Conservation (phyloP, 495 filamentous ascomycete genomes). For the Aspergillus nidulans region DNA sequence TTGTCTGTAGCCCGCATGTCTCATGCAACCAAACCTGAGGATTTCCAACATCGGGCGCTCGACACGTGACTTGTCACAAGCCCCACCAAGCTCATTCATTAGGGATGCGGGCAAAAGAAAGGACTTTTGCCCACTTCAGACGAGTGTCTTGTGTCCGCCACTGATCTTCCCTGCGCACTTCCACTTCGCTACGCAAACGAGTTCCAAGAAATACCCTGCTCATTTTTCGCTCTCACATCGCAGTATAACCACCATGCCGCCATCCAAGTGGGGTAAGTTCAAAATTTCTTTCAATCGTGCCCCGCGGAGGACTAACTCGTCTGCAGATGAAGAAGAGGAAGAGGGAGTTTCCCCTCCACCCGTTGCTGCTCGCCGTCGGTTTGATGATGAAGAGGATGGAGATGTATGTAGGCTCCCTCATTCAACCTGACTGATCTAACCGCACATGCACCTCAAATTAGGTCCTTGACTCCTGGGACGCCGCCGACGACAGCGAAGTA, state of each 20-base stretch:
- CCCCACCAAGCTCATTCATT: conserved; percentile 18
- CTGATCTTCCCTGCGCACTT: not conserved
- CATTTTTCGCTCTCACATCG: conserved; percentile 9
- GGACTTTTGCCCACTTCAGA: conserved; percentile 10
- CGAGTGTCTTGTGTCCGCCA: conserved; percentile 3
- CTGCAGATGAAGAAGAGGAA: conserved; percentile 64
- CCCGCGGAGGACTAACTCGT: conserved; percentile 1
- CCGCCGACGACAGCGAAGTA: conserved; percentile 92
- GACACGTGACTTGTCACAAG: conserved; percentile 17
- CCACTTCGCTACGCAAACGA: not conserved
- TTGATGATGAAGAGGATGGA: conserved; percentile 91
- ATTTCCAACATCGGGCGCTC: not conserved
- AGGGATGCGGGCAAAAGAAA: conserved; percentile 5
- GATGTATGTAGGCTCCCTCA: conserved; percentile 58
- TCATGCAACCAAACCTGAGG: not conserved
- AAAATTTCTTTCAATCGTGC: conserved; percentile 7
- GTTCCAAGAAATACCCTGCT: not conserved
- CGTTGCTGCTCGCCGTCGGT: conserved; percentile 57
- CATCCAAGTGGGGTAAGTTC: conserved; percentile 50
- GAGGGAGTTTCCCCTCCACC: conserved; percentile 63
- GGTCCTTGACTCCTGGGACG: conserved; percentile 97
- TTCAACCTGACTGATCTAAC: not conserved
- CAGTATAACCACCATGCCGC: conserved; percentile 35
- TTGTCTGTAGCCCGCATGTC: not conserved
- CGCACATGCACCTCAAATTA: not conserved